Percentiles rank a stretch among this genome's conserved stretches.
Evolutionary conservation across 169 alveolate species (phyloP).

Genomic region (Plasmodium coatneyi): DNA sequence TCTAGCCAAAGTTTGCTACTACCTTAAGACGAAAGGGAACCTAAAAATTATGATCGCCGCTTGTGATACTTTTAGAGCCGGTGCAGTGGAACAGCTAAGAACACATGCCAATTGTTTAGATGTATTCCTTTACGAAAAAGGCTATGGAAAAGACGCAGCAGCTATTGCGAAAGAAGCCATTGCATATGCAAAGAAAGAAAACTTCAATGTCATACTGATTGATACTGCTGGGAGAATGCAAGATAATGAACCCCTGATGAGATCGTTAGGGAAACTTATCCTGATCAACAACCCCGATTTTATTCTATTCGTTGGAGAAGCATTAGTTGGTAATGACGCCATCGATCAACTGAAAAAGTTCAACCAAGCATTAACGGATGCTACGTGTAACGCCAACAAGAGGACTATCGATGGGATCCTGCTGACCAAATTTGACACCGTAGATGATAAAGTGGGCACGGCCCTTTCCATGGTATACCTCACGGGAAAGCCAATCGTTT

Average conservation of each 20-base stretch:
- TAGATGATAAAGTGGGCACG: slow-evolving; percentile 99
- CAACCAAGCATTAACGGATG: slow-evolving; percentile 87
- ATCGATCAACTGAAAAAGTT: slow-evolving; percentile 98
- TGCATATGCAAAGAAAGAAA: slow-evolving; percentile 91
- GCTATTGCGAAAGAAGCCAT: slow-evolving; percentile 96
- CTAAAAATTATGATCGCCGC: slow-evolving; percentile 97
- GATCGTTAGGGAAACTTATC: slow-evolving; percentile 96
- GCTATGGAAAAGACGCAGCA: slow-evolving; percentile 99
- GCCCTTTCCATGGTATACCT: slow-evolving; percentile 99
- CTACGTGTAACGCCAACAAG: slow-evolving; percentile 81
- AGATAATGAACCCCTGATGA: slow-evolving; percentile 99
- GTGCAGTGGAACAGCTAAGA: slow-evolving; percentile 99
- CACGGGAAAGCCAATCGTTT: slow-evolving; percentile 99
- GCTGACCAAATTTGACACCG: slow-evolving; percentile 99
- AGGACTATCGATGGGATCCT: slow-evolving; percentile 99
- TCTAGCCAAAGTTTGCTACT: slow-evolving; percentile 97
- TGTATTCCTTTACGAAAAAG: slow-evolving; percentile 97
- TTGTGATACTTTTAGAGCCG: slow-evolving; percentile 99
- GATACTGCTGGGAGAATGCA: slow-evolving; percentile 99
- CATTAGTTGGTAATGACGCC: slow-evolving; percentile 99
- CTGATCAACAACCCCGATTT: slow-evolving; percentile 97
- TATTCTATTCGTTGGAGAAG: slow-evolving; percentile 99
- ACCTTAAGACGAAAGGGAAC: slow-evolving; percentile 94
- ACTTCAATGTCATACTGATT: slow-evolving; percentile 96
- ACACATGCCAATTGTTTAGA: slow-evolving; percentile 96